Percentiles rank a stretch among this genome's conserved stretches.
Conservation (phyloP, 768 basidiomycete species). For the Rhizopogon vesiculosus region DNA sequence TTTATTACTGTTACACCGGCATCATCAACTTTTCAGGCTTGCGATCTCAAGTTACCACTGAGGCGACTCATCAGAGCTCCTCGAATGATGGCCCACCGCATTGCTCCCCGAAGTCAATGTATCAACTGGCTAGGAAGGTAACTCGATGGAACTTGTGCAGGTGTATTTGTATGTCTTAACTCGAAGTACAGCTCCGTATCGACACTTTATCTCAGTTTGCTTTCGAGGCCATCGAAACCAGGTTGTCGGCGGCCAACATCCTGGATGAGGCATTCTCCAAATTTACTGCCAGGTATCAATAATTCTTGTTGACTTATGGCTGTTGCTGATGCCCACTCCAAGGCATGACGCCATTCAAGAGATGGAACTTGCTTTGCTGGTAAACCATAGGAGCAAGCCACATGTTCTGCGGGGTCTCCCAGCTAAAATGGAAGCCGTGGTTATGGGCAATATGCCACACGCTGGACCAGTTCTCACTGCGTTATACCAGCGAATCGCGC, state of each 20-base stretch:
- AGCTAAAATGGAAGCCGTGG: neutral
- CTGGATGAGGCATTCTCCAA: constrained; percentile 25
- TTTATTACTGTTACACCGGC: constrained; percentile 7
- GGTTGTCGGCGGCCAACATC: constrained; percentile 20
- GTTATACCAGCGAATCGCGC: neutral
- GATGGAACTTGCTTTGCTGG: constrained; percentile 13
- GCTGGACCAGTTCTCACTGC: neutral
- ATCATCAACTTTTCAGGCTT: constrained; percentile 4
- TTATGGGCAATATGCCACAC: constrained; percentile 1
- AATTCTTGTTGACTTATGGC: too few relatives aligned
- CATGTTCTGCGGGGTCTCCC: constrained; percentile 9
- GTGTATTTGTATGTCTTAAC: too few relatives aligned
- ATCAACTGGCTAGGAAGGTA: constrained; percentile 26
- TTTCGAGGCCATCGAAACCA: constrained; percentile 16
- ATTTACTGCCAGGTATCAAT: constrained; percentile 23
- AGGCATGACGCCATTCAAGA: constrained; percentile 15
- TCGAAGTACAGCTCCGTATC: too few relatives aligned
- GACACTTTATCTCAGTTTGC: constrained; percentile 1
- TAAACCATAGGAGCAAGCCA: constrained; percentile 1
- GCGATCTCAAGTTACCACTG: neutral
- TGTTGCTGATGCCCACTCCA: too few relatives aligned
- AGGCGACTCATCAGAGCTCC: neutral
- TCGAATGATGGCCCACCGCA: neutral
- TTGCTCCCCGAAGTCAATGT: constrained; percentile 36
- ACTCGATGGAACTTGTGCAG: neutral